Percentiles rank a stretch among this genome's conserved stretches.
phyloP scores from a whole-genome alignment of 129 eudicot genomes.

The Ambrosia artemisiifolia region DNA sequence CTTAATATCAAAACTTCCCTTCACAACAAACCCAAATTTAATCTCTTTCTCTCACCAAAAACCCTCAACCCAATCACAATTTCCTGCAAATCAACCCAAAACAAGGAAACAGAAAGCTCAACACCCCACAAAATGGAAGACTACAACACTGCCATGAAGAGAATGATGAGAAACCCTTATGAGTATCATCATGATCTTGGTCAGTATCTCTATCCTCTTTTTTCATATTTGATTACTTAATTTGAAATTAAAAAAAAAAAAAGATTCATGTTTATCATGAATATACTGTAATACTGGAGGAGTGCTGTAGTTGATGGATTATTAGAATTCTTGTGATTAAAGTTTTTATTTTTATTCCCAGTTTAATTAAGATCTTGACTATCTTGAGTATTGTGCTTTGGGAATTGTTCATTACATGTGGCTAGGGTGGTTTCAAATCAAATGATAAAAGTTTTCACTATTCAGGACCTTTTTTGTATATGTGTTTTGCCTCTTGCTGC shows the following conservation, averaged over 20 bases:
- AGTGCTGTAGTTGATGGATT: not conserved
- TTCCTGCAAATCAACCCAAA: slow-evolving; percentile 44
- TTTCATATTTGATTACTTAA: not conserved
- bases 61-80: slow-evolving; percentile 23
- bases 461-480: not conserved
- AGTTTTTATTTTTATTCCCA: not conserved
- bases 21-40: slow-evolving; percentile 17
- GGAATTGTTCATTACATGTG: not conserved
- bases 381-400: not conserved
- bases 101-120: slow-evolving; percentile 21
- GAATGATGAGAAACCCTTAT: slow-evolving; percentile 90
- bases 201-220: slow-evolving; percentile 26
- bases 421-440: slow-evolving; percentile 12
- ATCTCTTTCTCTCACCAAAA: slow-evolving; percentile 14
- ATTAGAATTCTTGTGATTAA: not conserved
- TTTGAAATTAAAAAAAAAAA: too few relatives aligned
- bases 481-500: slow-evolving; percentile 14
- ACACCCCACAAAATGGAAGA: slow-evolving; percentile 61
- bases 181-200: slow-evolving; percentile 99
- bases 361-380: not conserved
- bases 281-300: too few relatives aligned
- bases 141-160: slow-evolving; percentile 84
- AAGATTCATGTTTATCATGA: not conserved
- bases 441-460: slow-evolving; percentile 14
- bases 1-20: not conserved